Evolutionary conservation across 192 early-diverging fungal genomes (phyloP).

Genomic region (Entrophospora sp.): DNA sequence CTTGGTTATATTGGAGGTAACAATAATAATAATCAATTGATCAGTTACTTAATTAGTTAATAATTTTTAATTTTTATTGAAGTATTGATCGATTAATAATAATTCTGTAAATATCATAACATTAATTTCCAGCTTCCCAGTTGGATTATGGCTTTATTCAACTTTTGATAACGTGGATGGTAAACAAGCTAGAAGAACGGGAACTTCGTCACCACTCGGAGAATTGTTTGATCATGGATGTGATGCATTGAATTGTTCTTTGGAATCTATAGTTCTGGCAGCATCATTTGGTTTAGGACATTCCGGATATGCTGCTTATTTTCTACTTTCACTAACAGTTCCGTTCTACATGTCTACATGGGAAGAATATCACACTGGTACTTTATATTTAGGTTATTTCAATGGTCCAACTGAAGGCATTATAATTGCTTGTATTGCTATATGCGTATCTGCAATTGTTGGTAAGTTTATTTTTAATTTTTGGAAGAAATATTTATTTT

Average conservation of each 20-base stretch:
- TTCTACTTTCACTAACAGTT: conserved; percentile 57
- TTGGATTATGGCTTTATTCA: conserved; percentile 79
- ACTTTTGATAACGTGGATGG: conserved; percentile 89
- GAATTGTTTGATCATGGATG: conserved; percentile 83
- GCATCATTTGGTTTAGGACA: conserved; percentile 68
- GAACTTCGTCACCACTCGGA: conserved; percentile 66
- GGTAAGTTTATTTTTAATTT: conserved; percentile 27
- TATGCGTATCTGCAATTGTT: conserved; percentile 62
- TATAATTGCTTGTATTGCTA: conserved; percentile 52
- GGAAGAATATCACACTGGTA: conserved; percentile 86
- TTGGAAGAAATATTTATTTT: no score
- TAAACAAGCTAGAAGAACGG: conserved; percentile 74
- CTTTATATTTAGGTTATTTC: conserved; percentile 72
- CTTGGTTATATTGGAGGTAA: conserved; percentile 57
- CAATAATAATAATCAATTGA: conserved; percentile 5
- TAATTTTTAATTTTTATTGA: no score
- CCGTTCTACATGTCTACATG: conserved; percentile 83
- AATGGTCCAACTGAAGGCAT: conserved; percentile 86
- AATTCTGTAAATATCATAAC: no score
- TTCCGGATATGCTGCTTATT: conserved; percentile 47
- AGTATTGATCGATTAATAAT: no score
- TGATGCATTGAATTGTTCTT: conserved; percentile 78
- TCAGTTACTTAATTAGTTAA: not conserved
- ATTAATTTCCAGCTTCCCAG: conserved; percentile 63
- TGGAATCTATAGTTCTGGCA: conserved; percentile 63